Evolutionary conservation across 2,329 filamentous ascomycete species (phyloP), one percentile per base, ranked within the genome.

Genomic region (Pyrenophora graminea): DNA sequence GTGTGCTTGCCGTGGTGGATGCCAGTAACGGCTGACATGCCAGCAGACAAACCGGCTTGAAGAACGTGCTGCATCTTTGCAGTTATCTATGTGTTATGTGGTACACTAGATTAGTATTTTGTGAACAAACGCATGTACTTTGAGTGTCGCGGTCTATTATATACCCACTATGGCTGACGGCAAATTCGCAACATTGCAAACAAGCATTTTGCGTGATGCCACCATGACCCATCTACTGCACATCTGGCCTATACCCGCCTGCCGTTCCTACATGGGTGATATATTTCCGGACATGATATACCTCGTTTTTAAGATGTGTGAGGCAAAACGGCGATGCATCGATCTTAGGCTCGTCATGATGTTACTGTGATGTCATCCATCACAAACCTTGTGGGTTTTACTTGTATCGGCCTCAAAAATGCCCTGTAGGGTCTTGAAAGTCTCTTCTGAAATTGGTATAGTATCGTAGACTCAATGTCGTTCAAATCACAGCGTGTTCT

Each of bases 1-100:
- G 32, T 45, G 32, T 45, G 42, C 42, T 45, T 45, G 42, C 42
- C 42, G 12, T 23, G 32, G 21, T 45, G 42, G 15, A 45, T 27
- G 7, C 42, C 42, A 45, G 21, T 21, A 6, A 45, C 42, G 15
- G 42, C 42, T 27, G 42, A 45, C 42, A 45, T 45, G 12, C 42
- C 42, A 1, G 42, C 34, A 12, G 32, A 37, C 6, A 45, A 19
- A 23, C 42, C 42, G 7, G 42, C 42, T 45, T 45, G 42, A 12
- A 45, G 42, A 2, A 45, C 32, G 42, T 45, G 42, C 42, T 45
- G 42, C 42, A 45, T 45, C 6, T 37, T 45, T 27, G 2, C 31
- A 8, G 12, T 27, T 4, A 15, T 9, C 3, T 15, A 15, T 15
- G 25, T 17, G 12, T 36, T 17, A 27, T 36, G 12, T 3, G 1